Evolutionary conservation across 176 grass and related monocot species (phyloP).

Genomic region (Elaeis guineensis): DNA sequence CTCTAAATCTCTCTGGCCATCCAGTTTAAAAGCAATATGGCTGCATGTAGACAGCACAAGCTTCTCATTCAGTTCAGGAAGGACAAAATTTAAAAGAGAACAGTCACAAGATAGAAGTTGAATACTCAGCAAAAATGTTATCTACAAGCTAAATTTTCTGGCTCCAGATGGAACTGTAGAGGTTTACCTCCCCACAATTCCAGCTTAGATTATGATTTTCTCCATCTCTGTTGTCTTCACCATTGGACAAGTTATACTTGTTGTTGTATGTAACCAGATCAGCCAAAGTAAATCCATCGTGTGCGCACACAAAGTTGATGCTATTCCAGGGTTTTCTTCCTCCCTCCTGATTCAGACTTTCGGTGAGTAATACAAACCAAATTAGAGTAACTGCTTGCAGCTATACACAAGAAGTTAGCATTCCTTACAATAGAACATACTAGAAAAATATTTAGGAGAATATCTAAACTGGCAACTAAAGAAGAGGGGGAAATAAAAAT

Average conservation of each 20-base stretch:
- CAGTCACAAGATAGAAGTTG: neutral
- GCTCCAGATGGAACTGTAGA: neutral
- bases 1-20: no score
- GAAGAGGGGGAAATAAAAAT: no score
- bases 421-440: no score
- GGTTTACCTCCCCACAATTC: constrained; percentile 87
- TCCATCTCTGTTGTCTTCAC: constrained; percentile 85
- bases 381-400: neutral
- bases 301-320: constrained; percentile 93
- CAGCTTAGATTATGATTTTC: constrained; percentile 98
- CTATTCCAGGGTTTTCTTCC: constrained; percentile 96
- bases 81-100: neutral
- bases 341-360: constrained; percentile 43
- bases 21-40: no score
- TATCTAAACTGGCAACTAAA: no score
- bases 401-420: neutral
- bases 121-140: no score
- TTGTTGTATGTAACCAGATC: constrained; percentile 94
- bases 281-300: constrained; percentile 94
- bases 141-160: no score
- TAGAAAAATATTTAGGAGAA: no score
- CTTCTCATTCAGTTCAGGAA: neutral
- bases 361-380: neutral
- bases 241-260: constrained; percentile 80
- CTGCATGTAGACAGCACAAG: no score